These are phyloP conservation scores for Knufia fluminis DNA, from an alignment of 2,329 filamentous ascomycete species.

Conservation along the genomic window DNA sequence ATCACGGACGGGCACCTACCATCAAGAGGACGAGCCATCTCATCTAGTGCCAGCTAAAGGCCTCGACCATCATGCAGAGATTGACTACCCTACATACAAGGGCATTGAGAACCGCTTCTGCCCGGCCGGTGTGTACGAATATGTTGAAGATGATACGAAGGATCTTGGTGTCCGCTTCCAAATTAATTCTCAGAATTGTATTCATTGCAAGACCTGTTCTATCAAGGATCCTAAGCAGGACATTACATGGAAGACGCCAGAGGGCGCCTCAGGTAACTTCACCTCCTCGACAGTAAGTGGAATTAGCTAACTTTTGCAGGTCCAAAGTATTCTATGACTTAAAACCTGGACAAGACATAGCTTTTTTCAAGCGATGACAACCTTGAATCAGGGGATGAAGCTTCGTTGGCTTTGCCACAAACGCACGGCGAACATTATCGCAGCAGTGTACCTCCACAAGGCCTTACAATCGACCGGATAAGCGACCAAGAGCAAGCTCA, in stretches of 20 bases:
- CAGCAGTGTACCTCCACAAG: too few species aligned
- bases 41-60: constrained; percentile 82
- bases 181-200: constrained; percentile 96
- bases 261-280: constrained; percentile 56
- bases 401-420: too few species aligned
- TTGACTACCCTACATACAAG: constrained; percentile 78
- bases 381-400: not conserved
- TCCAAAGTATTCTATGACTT: constrained; percentile 8
- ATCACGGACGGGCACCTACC: constrained; percentile 90
- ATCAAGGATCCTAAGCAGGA: constrained; percentile 96
- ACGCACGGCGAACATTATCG: too few species aligned
- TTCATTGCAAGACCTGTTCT: constrained; percentile 99
- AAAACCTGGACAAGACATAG: too few species aligned
- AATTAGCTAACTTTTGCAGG: not conserved
- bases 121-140: constrained; percentile 95
- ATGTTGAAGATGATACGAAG: constrained; percentile 84
- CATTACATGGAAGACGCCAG: constrained; percentile 93
- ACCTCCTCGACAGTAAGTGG: not conserved
- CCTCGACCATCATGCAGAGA: constrained; percentile 80
- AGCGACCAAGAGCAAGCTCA: too few species aligned
- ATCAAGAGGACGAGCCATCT: constrained; percentile 96
- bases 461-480: too few species aligned
- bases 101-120: constrained; percentile 95
- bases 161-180: constrained; percentile 86
- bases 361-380: not conserved